phyloP scores from a whole-genome alignment of 106 monocot genomes.

The Phalaenopsis equestris region DNA sequence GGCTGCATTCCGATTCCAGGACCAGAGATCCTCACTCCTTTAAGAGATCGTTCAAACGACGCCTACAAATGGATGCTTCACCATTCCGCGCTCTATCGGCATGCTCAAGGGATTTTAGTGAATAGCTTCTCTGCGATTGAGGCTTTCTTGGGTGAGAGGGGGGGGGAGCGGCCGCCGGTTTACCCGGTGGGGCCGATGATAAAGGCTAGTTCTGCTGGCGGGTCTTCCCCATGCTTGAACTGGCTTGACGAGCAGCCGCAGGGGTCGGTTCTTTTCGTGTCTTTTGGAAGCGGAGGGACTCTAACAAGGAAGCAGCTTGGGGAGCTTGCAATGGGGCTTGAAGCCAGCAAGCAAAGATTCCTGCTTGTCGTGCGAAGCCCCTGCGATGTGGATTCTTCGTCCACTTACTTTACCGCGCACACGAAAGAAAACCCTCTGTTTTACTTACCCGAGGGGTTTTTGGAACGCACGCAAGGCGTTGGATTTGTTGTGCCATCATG shows the following conservation, averaged over 20 bases:
- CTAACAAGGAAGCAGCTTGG: slow-evolving; percentile 14
- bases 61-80: slow-evolving; percentile 38
- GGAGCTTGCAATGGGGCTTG: slow-evolving; percentile 35
- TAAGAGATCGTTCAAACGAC: slow-evolving; percentile 28
- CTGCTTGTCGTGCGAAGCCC: slow-evolving; percentile 33
- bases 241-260: slow-evolving; percentile 34
- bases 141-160: slow-evolving; percentile 8
- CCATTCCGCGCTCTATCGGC: slow-evolving; percentile 19
- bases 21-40: slow-evolving; percentile 26
- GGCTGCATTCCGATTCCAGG: slow-evolving; percentile 63
- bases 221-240: slow-evolving; percentile 2
- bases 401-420: slow-evolving; percentile 12
- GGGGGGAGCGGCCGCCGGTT: slow-evolving; percentile 26
- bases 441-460: slow-evolving; percentile 16
- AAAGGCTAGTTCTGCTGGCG: background rate
- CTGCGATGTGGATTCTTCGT: slow-evolving; percentile 6
- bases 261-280: slow-evolving; percentile 33
- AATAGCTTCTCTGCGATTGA: slow-evolving; percentile 53
- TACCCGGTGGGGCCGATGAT: slow-evolving; percentile 49
- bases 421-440: slow-evolving; percentile 12
- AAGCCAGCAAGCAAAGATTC: slow-evolving; percentile 28
- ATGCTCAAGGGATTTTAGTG: slow-evolving; percentile 39
- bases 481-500: slow-evolving; percentile 23
- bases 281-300: slow-evolving; percentile 33
- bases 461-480: slow-evolving; percentile 8